Percentiles rank a stretch among this genome's conserved stretches.
These are phyloP conservation scores for Sporopachydermia cereana DNA, from an alignment of 1,139 yeast species.

Conservation along the genomic window DNA sequence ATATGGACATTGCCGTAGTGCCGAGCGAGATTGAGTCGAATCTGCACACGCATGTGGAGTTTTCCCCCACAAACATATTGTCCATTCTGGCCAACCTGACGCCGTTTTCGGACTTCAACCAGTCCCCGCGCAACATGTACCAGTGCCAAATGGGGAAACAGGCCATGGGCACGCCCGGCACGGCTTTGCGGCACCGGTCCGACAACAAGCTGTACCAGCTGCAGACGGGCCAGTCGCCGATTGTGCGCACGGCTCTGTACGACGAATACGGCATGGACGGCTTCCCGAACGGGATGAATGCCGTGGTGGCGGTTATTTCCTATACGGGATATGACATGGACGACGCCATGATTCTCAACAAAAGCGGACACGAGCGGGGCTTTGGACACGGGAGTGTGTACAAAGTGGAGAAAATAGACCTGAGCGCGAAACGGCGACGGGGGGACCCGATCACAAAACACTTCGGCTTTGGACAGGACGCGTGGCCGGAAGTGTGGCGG, in stretches of 20 bases:
- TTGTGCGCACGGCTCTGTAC: conserved; percentile 85
- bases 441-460: conserved; percentile 95
- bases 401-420: conserved; percentile 86
- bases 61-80: conserved; percentile 84
- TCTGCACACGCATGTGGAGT: conserved; percentile 87
- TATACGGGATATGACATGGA: conserved; percentile 99
- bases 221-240: conserved; percentile 95
- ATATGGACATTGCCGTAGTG: conserved; percentile 90
- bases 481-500: conserved; percentile 87
- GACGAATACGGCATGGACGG: conserved; percentile 97
- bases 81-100: conserved; percentile 93
- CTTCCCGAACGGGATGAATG: conserved; percentile 97
- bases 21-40: conserved; percentile 81
- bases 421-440: conserved; percentile 65
- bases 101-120: conserved; percentile 96
- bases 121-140: conserved; percentile 98
- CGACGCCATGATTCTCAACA: conserved; percentile 97
- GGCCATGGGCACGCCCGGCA: conserved; percentile 99
- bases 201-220: conserved; percentile 89
- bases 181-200: conserved; percentile 81
- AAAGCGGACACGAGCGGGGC: conserved; percentile 95
- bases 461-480: conserved; percentile 88
- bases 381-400: conserved; percentile 96
- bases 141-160: conserved; percentile 99
- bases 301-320: conserved; percentile 97